Evolutionary conservation across 805 yeast species (phyloP), one percentile per base, ranked within the genome.

Genomic region (Ascoidea rubescens): DNA sequence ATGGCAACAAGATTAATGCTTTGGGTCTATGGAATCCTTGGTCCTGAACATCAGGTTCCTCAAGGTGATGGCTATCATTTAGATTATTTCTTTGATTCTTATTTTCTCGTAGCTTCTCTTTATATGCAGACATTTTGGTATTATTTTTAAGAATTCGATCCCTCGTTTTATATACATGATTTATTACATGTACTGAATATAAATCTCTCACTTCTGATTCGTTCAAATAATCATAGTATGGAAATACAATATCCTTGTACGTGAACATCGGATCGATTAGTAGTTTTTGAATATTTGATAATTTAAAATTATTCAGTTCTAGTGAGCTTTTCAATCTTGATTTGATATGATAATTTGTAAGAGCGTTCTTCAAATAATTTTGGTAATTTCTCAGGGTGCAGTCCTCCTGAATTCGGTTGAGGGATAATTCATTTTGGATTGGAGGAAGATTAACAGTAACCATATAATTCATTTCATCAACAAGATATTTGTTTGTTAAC

Each of bases 21-120:
- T 89, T 90, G 0, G 99, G 96, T 56, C 98, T 75, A 0, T 96
- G 90, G 64, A 88, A 93, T 32, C 99, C 98, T 66, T 93, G 98
- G 64, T 93, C 99, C 52, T 95, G 71, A 57, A 75, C 73, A 59
- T 87, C 95, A 10, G 77, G 77, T 50, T 73, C 78, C 31, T 70
- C 69, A 7, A 65, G 58, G 46, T 59, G 58, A 4, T 16, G 21
- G 28, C 28, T 21, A 14, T 49, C 52, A 14, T 16, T n/a, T 7
- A 44, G 12, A 12, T 33, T 14, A 5, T 48, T 51, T 14, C 47
- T 16, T 4, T 45, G 47, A 5, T 48, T 28, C 21, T 48, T 48
- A 53, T 69, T 62, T 52, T 73, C 64, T 51, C 66, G 68, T n/a
- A 70, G 49, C 17, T 68, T 63, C 44, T 71, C 78, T 54, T 71